Evolutionary conservation across 768 basidiomycete species (phyloP).

Genomic region (Mycena rebaudengoi): DNA sequence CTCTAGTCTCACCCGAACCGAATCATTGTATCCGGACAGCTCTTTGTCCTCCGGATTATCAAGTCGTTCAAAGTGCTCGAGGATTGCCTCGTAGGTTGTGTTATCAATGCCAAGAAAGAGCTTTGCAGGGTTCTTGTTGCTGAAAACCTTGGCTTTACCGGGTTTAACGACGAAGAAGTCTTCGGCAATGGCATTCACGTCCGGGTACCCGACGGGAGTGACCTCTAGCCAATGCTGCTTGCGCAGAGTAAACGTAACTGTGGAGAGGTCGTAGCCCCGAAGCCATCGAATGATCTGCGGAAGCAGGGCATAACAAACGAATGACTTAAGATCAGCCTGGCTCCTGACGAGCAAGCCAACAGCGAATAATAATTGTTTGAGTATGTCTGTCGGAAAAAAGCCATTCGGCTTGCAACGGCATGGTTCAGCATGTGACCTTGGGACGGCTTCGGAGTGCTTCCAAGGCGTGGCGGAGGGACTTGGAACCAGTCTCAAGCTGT

Average conservation of each 20-base stretch:
- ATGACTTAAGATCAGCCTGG: neutral
- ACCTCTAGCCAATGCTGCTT: constrained; percentile 1
- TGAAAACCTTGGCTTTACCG: neutral
- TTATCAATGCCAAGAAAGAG: neutral
- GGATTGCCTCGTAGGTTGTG: neutral
- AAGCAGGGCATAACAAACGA: neutral
- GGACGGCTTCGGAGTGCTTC: no score
- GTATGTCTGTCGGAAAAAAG: neutral
- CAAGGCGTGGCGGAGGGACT: no score
- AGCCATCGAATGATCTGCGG: neutral
- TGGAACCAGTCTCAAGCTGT: no score
- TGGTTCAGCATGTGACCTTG: no score
- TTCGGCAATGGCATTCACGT: neutral
- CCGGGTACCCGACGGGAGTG: neutral
- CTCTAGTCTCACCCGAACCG: no score
- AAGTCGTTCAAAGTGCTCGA: neutral
- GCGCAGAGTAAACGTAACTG: neutral
- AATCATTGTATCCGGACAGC: no score
- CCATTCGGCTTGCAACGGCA: no score
- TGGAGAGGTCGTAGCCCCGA: neutral
- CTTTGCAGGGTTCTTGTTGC: neutral
- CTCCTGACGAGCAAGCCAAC: neutral
- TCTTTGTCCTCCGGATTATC: neutral
- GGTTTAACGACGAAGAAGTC: neutral
- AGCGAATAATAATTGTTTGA: neutral